Percentiles rank a stretch among this genome's conserved stretches.
These are phyloP conservation scores for Eutrema yunnanense DNA, from an alignment of 345 rosid genomes.

Conservation along the genomic window DNA sequence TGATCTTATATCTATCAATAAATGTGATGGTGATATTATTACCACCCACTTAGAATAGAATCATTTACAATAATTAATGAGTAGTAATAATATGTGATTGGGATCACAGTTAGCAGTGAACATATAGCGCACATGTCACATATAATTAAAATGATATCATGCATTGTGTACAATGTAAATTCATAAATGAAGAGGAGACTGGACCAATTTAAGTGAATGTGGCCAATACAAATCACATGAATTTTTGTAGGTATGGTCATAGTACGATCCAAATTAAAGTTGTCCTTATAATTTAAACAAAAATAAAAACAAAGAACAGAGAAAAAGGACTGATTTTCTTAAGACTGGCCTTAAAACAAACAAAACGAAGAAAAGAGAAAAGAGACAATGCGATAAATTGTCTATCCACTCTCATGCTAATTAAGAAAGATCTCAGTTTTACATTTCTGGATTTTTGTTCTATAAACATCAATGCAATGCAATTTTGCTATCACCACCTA, in stretches of 20 bases:
- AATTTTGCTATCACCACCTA: conserved; percentile 17
- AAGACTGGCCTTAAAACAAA: too few relatives aligned
- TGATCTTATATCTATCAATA: neutral
- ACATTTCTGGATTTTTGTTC: conserved; percentile 20
- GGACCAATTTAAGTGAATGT: conserved; percentile 32
- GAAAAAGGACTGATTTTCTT: conserved; percentile 3
- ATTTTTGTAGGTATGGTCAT: neutral
- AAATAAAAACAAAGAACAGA: conserved; percentile 19
- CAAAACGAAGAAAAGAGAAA: conserved; percentile 15
- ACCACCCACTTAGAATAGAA: neutral
- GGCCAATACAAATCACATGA: conserved; percentile 32
- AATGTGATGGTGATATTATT: neutral
- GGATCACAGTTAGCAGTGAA: neutral
- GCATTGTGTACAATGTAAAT: conserved; percentile 4
- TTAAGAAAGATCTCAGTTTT: conserved; percentile 25
- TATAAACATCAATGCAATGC: conserved; percentile 9
- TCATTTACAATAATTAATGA: neutral
- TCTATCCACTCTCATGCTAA: conserved; percentile 19
- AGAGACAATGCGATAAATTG: neutral
- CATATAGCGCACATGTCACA: neutral
- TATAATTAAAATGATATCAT: neutral
- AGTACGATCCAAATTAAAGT: conserved; percentile 17
- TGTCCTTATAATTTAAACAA: conserved; percentile 19
- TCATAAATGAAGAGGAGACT: conserved; percentile 21
- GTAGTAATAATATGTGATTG: neutral